phyloP scores from a whole-genome alignment of 2,329 filamentous ascomycete genomes.

The Rutstroemia sp. region DNA sequence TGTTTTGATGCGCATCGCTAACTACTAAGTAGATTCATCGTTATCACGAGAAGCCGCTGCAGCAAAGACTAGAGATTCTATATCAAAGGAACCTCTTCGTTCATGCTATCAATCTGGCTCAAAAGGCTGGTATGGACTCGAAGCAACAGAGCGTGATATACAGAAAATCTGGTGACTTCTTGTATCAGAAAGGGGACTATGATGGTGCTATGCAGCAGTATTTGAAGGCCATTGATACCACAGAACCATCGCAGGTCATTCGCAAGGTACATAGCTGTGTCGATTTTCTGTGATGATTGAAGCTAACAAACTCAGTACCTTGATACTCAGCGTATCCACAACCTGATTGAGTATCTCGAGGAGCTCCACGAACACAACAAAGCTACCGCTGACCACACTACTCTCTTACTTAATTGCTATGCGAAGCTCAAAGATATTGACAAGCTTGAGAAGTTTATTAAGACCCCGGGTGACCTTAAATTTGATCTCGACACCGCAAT shows the following conservation, averaged over 20 bases:
- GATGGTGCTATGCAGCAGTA: slow-evolving; percentile 99
- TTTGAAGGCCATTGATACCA: slow-evolving; percentile 89
- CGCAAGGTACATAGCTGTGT: slow-evolving; percentile 55
- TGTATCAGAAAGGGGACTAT: slow-evolving; percentile 93
- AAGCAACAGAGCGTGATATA: slow-evolving; percentile 87
- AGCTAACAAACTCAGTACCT: slow-evolving; percentile 57
- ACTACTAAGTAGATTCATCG: slow-evolving; percentile 61
- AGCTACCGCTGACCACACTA: slow-evolving; percentile 93
- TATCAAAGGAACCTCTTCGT: slow-evolving; percentile 93
- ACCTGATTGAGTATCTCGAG: slow-evolving; percentile 93
- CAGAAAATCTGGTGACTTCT: slow-evolving; percentile 84
- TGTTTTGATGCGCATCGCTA: slow-evolving; percentile 14
- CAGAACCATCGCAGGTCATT: slow-evolving; percentile 93
- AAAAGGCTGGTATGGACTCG: slow-evolving; percentile 74
- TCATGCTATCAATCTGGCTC: slow-evolving; percentile 84
- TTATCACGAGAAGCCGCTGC: slow-evolving; percentile 85
- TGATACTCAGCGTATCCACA: slow-evolving; percentile 95
- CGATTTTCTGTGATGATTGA: background rate
- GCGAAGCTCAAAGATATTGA: slow-evolving; percentile 96
- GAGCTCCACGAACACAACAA: slow-evolving; percentile 91
- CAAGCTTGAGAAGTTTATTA: slow-evolving; percentile 95
- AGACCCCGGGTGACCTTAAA: slow-evolving; percentile 86
- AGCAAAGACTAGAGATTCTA: slow-evolving; percentile 85
- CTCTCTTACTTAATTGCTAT: slow-evolving; percentile 90
- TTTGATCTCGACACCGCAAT: slow-evolving; percentile 98